Conservation (phyloP, 768 basidiomycete species). For the Mrakia gelida region DNA sequence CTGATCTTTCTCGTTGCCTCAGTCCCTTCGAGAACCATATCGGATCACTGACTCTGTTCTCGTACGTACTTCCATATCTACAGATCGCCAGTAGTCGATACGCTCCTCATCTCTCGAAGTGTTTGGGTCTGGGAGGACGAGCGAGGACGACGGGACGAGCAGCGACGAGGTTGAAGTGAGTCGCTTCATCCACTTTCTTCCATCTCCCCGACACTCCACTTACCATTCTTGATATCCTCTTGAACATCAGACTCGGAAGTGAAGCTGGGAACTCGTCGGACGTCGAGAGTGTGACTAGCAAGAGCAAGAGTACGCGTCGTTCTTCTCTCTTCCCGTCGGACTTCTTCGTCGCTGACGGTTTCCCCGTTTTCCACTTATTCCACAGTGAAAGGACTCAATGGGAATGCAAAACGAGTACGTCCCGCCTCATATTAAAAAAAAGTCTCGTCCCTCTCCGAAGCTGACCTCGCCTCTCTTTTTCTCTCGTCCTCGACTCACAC, state of each 20-base stretch:
- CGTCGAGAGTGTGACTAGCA: background rate
- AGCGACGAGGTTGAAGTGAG: constrained; percentile 4
- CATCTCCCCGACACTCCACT: background rate
- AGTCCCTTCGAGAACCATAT: background rate
- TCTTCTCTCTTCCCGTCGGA: background rate
- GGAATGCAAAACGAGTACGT: constrained; percentile 1
- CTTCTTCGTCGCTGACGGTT: background rate
- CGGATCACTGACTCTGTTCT: background rate
- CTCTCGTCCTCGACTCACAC: background rate
- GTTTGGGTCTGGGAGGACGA: constrained; percentile 2
- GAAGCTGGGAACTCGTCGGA: constrained; percentile 5
- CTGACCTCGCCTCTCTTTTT: background rate
- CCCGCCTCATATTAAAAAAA: too few species aligned
- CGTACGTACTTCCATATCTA: too few species aligned
- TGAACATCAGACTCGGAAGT: background rate
- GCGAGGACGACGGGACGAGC: constrained; percentile 10
- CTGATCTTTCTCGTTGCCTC: background rate
- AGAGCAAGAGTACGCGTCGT: constrained; percentile 12
- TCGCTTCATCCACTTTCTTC: background rate
- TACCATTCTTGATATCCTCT: too few species aligned
- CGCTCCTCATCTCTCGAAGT: constrained; percentile 21
- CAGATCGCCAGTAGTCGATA: constrained; percentile 9
- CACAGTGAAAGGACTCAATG: constrained; percentile 5
- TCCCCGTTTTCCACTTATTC: background rate
- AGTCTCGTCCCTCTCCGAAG: background rate